These are phyloP conservation scores for Cicer pinnatifidum DNA, from an alignment of 306 rosid genomes.

Conservation along the genomic window DNA sequence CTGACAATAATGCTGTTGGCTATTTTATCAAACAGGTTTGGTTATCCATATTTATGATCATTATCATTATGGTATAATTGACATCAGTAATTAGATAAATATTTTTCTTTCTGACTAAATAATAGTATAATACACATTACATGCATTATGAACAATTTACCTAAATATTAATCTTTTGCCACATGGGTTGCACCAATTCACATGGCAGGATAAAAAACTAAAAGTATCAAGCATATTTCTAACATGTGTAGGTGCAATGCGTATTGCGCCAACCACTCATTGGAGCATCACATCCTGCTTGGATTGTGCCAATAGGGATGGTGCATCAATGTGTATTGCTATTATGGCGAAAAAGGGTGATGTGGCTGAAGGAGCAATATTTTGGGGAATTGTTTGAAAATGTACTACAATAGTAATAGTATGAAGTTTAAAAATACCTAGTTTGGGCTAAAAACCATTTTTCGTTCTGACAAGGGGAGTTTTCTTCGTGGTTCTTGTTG, in stretches of 20 bases:
- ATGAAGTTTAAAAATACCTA: neutral
- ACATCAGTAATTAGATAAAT: slow-evolving; percentile 15
- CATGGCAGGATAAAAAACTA: slow-evolving; percentile 3
- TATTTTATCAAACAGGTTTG: slow-evolving; percentile 94
- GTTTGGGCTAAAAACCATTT: slow-evolving; percentile 7
- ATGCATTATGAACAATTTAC: neutral
- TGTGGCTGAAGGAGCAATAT: slow-evolving; percentile 26
- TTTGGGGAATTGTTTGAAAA: slow-evolving; percentile 32
- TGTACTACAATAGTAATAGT: neutral
- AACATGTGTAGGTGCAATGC: slow-evolving; percentile 18
- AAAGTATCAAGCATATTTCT: slow-evolving; percentile 1
- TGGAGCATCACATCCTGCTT: slow-evolving; percentile 19
- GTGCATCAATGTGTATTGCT: slow-evolving; percentile 18
- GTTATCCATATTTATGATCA: slow-evolving; percentile 39
- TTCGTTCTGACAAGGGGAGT: neutral
- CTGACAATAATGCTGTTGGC: slow-evolving; percentile 99
- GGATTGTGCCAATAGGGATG: slow-evolving; percentile 28
- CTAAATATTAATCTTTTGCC: slow-evolving; percentile 22
- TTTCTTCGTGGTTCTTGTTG: neutral
- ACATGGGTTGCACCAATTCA: slow-evolving; percentile 5
- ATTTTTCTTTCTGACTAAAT: slow-evolving; percentile 28
- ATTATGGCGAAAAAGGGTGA: slow-evolving; percentile 7
- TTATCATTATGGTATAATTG: slow-evolving; percentile 15
- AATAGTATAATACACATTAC: no score
- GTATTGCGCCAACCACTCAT: slow-evolving; percentile 14